Evolutionary conservation across 495 filamentous ascomycete species (phyloP).

Genomic region (Chlorociboria aeruginascens): DNA sequence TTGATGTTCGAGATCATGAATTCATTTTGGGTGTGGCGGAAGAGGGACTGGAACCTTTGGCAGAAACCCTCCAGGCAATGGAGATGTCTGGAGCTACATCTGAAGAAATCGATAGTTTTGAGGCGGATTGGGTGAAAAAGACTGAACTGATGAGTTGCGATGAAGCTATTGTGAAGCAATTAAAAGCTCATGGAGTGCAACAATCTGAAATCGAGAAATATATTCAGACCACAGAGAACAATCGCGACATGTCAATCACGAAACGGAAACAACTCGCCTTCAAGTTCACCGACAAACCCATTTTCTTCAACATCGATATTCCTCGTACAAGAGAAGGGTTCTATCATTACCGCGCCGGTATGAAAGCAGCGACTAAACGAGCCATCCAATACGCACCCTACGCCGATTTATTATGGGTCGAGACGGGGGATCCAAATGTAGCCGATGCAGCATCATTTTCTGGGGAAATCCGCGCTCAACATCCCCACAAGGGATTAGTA

Average conservation of each 20-base stretch:
- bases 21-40: slow-evolving; percentile 81
- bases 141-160: slow-evolving; percentile 86
- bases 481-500: slow-evolving; percentile 77
- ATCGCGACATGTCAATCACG: slow-evolving; percentile 64
- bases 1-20: slow-evolving; percentile 91
- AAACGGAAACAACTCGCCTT: slow-evolving; percentile 60
- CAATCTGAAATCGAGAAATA: slow-evolving; percentile 56
- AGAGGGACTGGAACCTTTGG: slow-evolving; percentile 59
- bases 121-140: slow-evolving; percentile 80
- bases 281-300: slow-evolving; percentile 47
- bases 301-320: slow-evolving; percentile 81
- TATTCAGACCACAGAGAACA: slow-evolving; percentile 37
- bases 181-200: slow-evolving; percentile 47
- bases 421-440: slow-evolving; percentile 82
- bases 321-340: slow-evolving; percentile 90
- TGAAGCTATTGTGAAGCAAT: slow-evolving; percentile 70
- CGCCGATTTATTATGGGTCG: slow-evolving; percentile 93
- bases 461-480: slow-evolving; percentile 48
- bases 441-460: slow-evolving; percentile 64
- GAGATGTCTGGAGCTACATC: slow-evolving; percentile 66
- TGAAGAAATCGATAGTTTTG: slow-evolving; percentile 70
- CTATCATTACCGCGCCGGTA: slow-evolving; percentile 88
- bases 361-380: slow-evolving; percentile 83
- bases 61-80: slow-evolving; percentile 85
- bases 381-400: slow-evolving; percentile 83